Evolutionary conservation across 2,329 filamentous ascomycete species (phyloP), one percentile per base, ranked within the genome.

Genomic region (Aspergillus neoniger): DNA sequence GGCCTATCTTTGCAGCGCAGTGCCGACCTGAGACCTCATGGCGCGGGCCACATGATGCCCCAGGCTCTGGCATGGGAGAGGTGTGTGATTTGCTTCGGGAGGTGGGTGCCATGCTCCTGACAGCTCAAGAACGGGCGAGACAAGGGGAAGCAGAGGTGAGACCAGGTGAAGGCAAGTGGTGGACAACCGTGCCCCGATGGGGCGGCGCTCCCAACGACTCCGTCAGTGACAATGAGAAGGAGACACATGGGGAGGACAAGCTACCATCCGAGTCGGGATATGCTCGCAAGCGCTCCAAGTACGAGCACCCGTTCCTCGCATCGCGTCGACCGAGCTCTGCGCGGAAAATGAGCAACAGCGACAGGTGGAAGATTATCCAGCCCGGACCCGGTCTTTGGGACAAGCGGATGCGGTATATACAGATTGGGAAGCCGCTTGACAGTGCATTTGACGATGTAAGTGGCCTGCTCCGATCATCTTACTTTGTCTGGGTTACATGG

Each of bases 101-200:
- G 66, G 72, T 86, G 4, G 85, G 83, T 5, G 82, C 80, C 1
- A 75, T 87, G 72, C 74, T 88, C 14, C 76, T 85, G 19, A 70
- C 86, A 2, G 86, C 86, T 1, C 85, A 88, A 70, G 85, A 88
- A 70, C 80, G 86, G 39, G 79, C 79, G n/a, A 78, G 85, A 55
- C 80, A 88, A 67, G 85, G 84, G 0, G 77, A 74, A 56, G 68
- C 68, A 1, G 83, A 86, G 65, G 69, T 73, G 52, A 79, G 74
- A 55, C 79, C 83, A 3, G 83, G 84, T 1, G 81, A 85, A 64
- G 83, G 82, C 3, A 80, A 85, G 67, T 88, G 86, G 86, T 88
- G 84, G 84, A 83, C 84, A 2, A 80, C 75, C 2, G 78, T 74
- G 55, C 80, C 82, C 25, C 79, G 86, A 56, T 88, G 84, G 80